These are phyloP conservation scores for Parachaetomium inaequale DNA, from an alignment of 495 filamentous ascomycete species.

Conservation along the genomic window DNA sequence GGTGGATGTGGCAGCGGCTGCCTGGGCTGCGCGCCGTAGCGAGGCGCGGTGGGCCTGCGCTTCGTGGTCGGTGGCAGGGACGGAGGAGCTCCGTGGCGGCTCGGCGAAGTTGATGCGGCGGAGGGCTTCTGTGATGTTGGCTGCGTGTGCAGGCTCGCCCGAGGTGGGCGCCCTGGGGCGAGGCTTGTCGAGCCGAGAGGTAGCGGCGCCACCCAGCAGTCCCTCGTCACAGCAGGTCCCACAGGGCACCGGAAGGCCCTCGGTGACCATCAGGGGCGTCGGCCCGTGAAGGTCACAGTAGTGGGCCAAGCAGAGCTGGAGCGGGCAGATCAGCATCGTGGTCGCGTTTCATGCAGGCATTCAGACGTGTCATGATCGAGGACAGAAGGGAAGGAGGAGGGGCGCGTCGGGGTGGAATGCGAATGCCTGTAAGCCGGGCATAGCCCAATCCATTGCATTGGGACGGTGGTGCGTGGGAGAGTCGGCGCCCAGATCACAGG, in stretches of 20 bases:
- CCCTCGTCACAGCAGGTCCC: constrained; percentile 62
- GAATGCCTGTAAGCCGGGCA: not conserved
- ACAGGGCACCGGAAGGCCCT: constrained; percentile 76
- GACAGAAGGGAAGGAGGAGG: not conserved
- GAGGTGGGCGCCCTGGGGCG: constrained; percentile 32
- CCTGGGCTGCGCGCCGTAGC: constrained; percentile 33
- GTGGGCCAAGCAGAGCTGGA: constrained; percentile 89
- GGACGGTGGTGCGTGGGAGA: constrained; percentile 21
- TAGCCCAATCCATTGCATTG: constrained; percentile 15
- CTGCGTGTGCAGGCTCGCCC: constrained; percentile 31
- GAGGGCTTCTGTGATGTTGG: constrained; percentile 38
- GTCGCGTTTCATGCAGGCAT: not conserved
- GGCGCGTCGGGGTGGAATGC: not conserved
- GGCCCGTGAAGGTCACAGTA: constrained; percentile 96
- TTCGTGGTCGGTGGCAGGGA: constrained; percentile 39
- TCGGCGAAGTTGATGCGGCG: constrained; percentile 39
- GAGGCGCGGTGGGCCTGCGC: constrained; percentile 41
- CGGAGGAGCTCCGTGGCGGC: constrained; percentile 38
- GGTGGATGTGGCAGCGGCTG: constrained; percentile 22
- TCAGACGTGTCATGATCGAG: not conserved
- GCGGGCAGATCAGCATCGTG: constrained; percentile 38
- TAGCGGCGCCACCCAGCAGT: constrained; percentile 5
- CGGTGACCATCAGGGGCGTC: constrained; percentile 91
- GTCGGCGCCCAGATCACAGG: constrained; percentile 8
- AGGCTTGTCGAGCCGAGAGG: constrained; percentile 27